Evolutionary conservation across 257 asterid species (phyloP), one percentile per base, ranked within the genome.

Genomic region (Sherardia arvensis): DNA sequence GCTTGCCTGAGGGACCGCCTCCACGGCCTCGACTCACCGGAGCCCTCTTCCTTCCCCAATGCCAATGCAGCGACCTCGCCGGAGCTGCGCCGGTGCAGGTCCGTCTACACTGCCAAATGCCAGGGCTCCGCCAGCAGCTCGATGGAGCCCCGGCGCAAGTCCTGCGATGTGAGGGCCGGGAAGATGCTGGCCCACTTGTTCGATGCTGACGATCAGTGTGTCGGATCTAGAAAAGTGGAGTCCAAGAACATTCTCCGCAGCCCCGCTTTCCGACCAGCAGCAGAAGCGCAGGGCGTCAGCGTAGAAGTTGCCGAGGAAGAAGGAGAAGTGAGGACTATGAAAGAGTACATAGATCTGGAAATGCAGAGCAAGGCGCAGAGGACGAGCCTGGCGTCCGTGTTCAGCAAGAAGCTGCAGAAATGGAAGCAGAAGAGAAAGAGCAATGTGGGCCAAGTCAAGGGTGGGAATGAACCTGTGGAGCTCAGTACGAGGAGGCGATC

Each of bases 1-100:
- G 78, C 97, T 0, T 93, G 99, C 76, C 85, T 93, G 65, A 88
- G 97, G 4, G 97, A 93, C 20, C 99, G 97, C 54, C 96, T 93
- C 72, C 80, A 83, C 57, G 87, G 85, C 25, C 87, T 93, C 64
- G 95, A 91, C 67, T 40, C 82, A 8, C 69, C 74, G 2, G 70
- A 48, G 15, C 53, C 61, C 53, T 59, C 81, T 11, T 59, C 81
- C 9, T 20, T 74, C 17, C 60, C 75, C 74, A 0, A 43, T 9
- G n/a, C 58, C 56, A 55, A n/a, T n/a, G 77, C 12, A 15, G 65
- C 33, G 2, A 32, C 27, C 34, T 48, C 47, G 40, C 90, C 95
- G 64, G 87, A 81, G 76, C 82, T 93, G 67, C 90, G 94, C 22
- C 88, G 99, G 1, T 78, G 86, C 77, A 77, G 90, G 82, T 93